Conservation (phyloP, 2,329 filamentous ascomycete genomes). For the Lasiodiplodia sp. region DNA sequence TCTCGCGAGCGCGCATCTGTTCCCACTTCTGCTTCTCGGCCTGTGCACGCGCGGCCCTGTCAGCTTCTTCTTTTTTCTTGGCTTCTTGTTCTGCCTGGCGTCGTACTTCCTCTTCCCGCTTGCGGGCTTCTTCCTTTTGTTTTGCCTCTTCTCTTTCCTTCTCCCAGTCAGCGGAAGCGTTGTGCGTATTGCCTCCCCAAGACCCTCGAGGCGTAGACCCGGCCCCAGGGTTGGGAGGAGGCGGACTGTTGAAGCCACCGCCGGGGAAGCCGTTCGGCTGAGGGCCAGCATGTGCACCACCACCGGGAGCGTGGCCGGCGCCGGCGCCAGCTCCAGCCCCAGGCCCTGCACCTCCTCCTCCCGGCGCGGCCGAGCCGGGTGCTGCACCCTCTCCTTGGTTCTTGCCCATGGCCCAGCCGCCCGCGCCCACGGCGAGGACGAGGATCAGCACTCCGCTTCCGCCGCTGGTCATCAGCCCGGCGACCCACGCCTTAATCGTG, state of each 20-base stretch:
- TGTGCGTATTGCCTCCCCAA: conserved; percentile 36
- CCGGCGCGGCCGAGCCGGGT: conserved; percentile 34
- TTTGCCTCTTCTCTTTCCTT: conserved; percentile 73
- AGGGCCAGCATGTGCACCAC: conserved; percentile 40
- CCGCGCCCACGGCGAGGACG: conserved; percentile 75
- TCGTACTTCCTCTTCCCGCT: conserved; percentile 29
- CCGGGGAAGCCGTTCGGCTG: conserved; percentile 44
- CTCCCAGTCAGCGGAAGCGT: conserved; percentile 62
- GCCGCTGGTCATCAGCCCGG: conserved; percentile 69
- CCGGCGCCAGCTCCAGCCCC: conserved; percentile 38
- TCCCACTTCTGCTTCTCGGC: conserved; percentile 61
- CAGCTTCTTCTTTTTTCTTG: conserved; percentile 55
- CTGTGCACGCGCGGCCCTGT: conserved; percentile 52
- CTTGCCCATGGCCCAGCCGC: conserved; percentile 81
- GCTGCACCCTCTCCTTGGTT: conserved; percentile 61
- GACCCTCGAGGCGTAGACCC: conserved; percentile 35
- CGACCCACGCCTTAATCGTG: conserved; percentile 75
- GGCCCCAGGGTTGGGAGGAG: conserved; percentile 33
- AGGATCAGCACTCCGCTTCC: conserved; percentile 77
- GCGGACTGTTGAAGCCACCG: conserved; percentile 31
- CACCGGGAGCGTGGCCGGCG: conserved; percentile 36
- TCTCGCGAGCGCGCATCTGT: conserved; percentile 56
- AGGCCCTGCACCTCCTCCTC: conserved; percentile 38
- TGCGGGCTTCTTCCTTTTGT: conserved; percentile 68
- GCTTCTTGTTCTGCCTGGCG: conserved; percentile 22